These are phyloP conservation scores for Lepidopterella palustris DNA, from an alignment of 495 filamentous ascomycete genomes.

Conservation along the genomic window DNA sequence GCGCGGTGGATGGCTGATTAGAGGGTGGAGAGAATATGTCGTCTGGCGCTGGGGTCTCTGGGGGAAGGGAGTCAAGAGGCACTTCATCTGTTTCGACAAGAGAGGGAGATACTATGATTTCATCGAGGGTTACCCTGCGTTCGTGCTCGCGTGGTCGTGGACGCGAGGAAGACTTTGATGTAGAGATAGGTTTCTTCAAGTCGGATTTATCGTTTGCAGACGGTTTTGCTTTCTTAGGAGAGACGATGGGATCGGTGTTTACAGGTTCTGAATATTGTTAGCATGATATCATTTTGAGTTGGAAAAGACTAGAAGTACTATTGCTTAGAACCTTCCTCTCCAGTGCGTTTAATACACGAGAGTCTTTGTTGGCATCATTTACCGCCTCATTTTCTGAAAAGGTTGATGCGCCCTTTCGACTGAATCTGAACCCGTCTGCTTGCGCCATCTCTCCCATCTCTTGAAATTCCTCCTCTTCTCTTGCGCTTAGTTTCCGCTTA, in stretches of 20 bases:
- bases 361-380: not conserved
- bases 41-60: conserved; percentile 32
- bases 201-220: conserved; percentile 23
- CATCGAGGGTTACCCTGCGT: conserved; percentile 15
- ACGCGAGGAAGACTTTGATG: not conserved
- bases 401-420: conserved; percentile 21
- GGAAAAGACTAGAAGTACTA: conserved; percentile 22
- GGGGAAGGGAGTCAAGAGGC: conserved; percentile 23
- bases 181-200: conserved; percentile 20
- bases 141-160: conserved; percentile 5
- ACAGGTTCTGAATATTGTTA: conserved; percentile 30
- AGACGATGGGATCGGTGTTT: conserved; percentile 34
- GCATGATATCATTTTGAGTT: not conserved
- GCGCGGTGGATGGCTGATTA: conserved; percentile 29
- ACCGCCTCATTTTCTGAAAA: not conserved
- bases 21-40: conserved; percentile 36
- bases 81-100: conserved; percentile 22
- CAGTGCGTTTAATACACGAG: conserved; percentile 1
- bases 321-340: conserved; percentile 30
- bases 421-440: conserved; percentile 47
- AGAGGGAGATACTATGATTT: conserved; percentile 10
- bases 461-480: conserved; percentile 45
- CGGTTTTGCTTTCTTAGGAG: conserved; percentile 32
- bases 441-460: conserved; percentile 28
- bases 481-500: conserved; percentile 56